Evolutionary conservation across 805 yeast species (phyloP).

Genomic region (Torulaspora franciscae): DNA sequence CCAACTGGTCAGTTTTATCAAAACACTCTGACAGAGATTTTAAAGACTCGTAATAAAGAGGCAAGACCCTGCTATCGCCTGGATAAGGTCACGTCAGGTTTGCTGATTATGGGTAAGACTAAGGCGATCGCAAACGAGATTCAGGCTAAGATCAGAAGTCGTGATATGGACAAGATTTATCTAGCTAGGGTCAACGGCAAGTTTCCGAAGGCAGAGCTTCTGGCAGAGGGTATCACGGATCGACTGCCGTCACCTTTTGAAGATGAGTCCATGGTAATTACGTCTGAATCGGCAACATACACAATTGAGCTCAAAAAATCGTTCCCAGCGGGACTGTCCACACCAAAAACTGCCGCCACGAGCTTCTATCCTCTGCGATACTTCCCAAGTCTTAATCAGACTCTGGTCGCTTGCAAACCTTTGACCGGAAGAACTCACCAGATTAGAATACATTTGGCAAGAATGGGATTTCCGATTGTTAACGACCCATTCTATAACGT

Average conservation of each 20-base stretch:
- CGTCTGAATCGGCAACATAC: constrained; percentile 44
- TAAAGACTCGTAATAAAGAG: constrained; percentile 52
- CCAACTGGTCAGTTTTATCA: constrained; percentile 83
- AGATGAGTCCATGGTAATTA: constrained; percentile 10
- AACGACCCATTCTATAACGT: constrained; percentile 71
- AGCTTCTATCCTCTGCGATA: constrained; percentile 57
- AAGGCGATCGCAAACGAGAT: constrained; percentile 54
- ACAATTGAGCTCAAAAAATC: constrained; percentile 69
- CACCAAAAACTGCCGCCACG: constrained; percentile 63
- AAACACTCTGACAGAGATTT: constrained; percentile 65
- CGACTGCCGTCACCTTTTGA: constrained; percentile 30
- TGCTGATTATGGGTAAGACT: constrained; percentile 51
- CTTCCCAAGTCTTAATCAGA: constrained; percentile 45
- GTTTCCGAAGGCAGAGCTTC: constrained; percentile 48
- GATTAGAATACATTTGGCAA: constrained; percentile 86
- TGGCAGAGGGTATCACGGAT: constrained; percentile 10
- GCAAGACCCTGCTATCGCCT: constrained; percentile 84
- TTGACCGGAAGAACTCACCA: constrained; percentile 95
- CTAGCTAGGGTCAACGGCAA: constrained; percentile 81
- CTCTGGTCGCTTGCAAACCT: constrained; percentile 75
- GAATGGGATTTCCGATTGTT: constrained; percentile 77
- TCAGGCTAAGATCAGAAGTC: constrained; percentile 52
- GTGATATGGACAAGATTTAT: constrained; percentile 70
- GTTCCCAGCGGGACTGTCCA: constrained; percentile 44
- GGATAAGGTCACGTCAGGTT: constrained; percentile 88